These are phyloP conservation scores for Psilocybe subaeruginosa DNA, from an alignment of 768 basidiomycete species.

Conservation along the genomic window DNA sequence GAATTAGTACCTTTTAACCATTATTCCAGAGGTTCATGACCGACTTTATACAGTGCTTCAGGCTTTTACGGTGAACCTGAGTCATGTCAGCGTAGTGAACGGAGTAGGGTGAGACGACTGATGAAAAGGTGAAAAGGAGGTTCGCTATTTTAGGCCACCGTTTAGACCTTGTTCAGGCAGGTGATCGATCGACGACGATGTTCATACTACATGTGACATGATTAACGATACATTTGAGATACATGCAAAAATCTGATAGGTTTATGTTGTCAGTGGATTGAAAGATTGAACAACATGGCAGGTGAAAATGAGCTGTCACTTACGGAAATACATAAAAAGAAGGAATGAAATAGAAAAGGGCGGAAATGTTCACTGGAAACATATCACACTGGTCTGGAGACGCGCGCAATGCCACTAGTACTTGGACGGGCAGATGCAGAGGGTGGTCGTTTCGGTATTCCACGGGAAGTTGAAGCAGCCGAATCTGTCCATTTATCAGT, in stretches of 20 bases:
- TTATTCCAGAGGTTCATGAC: not conserved
- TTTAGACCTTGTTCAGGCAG: not conserved
- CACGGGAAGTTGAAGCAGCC: constrained; percentile 15
- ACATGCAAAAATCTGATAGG: not conserved
- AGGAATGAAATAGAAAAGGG: not conserved
- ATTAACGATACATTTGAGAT: not conserved
- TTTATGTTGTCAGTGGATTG: not conserved
- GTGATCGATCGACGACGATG: not conserved
- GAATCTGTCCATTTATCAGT: constrained; percentile 4
- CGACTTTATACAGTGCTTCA: constrained; percentile 15
- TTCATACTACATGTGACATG: not conserved
- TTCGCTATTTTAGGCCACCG: not conserved
- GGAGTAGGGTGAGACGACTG: not conserved
- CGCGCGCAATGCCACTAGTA: constrained; percentile 7
- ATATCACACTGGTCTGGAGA: constrained; percentile 9
- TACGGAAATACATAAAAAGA: not conserved
- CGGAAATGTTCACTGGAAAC: not conserved
- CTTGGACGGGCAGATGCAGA: constrained; percentile 16
- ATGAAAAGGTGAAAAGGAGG: not conserved
- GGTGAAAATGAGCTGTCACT: not conserved
- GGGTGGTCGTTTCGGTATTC: constrained; percentile 18
- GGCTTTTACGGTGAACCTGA: constrained; percentile 2
- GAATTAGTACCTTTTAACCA: not conserved
- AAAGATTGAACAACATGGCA: not conserved
- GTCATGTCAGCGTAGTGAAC: not conserved